phyloP scores from a whole-genome alignment of 23 red algal genomes.

The Pyropia yezoensis region DNA sequence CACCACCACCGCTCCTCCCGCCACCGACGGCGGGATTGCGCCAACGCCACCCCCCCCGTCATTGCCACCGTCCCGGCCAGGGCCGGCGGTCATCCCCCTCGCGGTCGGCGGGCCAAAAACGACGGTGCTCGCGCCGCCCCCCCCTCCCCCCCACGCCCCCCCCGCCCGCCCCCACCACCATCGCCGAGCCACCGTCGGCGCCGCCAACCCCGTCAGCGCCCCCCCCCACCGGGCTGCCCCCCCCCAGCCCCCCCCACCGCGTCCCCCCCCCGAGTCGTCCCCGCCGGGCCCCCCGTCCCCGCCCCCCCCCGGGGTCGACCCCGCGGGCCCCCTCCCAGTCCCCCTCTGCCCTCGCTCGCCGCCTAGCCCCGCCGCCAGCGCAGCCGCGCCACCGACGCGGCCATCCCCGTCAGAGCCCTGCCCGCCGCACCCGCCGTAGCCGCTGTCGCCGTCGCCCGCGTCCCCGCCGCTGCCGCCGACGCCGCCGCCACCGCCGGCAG shows the following conservation, averaged over 20 bases:
- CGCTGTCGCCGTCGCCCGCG: neutral
- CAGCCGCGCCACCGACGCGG: neutral
- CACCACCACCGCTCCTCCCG: too few species aligned
- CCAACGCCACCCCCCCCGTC: too few species aligned
- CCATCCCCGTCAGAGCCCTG: slow-evolving; percentile 4
- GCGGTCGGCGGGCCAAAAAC: too few species aligned
- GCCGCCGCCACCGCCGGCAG: neutral
- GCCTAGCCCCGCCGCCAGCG: neutral
- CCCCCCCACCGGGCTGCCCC: neutral
- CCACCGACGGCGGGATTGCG: too few species aligned
- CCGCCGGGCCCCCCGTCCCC: neutral
- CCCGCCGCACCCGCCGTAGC: neutral
- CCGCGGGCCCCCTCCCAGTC: too few species aligned
- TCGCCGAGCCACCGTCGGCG: too few species aligned
- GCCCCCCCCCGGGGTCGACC: too few species aligned
- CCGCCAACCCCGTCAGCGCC: slow-evolving; percentile 4
- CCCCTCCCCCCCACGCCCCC: too few species aligned
- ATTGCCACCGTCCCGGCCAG: too few species aligned
- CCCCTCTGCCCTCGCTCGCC: neutral
- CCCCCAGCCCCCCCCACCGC: neutral
- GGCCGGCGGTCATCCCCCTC: too few species aligned
- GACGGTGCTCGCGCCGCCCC: too few species aligned
- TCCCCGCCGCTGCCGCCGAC: neutral
- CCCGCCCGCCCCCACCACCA: too few species aligned
- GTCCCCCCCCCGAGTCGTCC: neutral